Conservation (phyloP, 352 stramenopile species). For the Phytophthora citrophthora region DNA sequence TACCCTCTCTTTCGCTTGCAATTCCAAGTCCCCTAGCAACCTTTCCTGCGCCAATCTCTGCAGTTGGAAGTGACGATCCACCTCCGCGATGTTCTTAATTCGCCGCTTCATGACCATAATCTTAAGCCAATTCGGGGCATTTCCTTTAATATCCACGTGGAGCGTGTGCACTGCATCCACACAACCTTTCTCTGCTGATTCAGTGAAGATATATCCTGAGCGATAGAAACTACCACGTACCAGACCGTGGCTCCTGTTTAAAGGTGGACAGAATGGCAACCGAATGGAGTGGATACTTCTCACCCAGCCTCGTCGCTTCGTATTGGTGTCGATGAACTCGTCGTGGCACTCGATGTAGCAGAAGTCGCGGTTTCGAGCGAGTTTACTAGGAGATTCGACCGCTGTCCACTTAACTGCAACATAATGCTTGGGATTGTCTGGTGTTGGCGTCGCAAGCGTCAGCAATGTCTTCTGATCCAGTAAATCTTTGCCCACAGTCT, state of each 20-base stretch:
- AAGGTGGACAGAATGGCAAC: constrained; percentile 67
- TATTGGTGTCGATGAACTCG: constrained; percentile 82
- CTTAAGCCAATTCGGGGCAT: constrained; percentile 79
- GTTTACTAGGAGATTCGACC: constrained; percentile 75
- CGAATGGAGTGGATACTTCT: constrained; percentile 82
- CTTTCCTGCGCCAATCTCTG: constrained; percentile 54
- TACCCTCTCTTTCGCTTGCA: constrained; percentile 56
- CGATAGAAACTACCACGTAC: constrained; percentile 79
- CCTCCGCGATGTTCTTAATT: constrained; percentile 75
- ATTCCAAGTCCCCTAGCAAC: constrained; percentile 65
- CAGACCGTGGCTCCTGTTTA: constrained; percentile 63
- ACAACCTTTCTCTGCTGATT: constrained; percentile 53
- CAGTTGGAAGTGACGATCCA: constrained; percentile 76
- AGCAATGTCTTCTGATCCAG: constrained; percentile 84
- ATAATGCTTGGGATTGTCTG: constrained; percentile 83
- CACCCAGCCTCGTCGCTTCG: constrained; percentile 75
- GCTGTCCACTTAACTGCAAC: constrained; percentile 87
- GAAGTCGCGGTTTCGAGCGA: constrained; percentile 83
- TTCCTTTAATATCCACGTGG: constrained; percentile 84
- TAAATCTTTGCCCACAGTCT: constrained; percentile 79
- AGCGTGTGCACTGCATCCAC: constrained; percentile 81
- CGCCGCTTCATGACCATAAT: constrained; percentile 78
- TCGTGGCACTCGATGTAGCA: constrained; percentile 88
- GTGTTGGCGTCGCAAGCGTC: constrained; percentile 61
- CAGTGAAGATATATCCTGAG: constrained; percentile 82